A percentile compares a stretch with the other conserved stretches of the same genome.
These are phyloP conservation scores for Ramichloridium luteum DNA, from an alignment of 2,329 filamentous ascomycete genomes.

Conservation along the genomic window DNA sequence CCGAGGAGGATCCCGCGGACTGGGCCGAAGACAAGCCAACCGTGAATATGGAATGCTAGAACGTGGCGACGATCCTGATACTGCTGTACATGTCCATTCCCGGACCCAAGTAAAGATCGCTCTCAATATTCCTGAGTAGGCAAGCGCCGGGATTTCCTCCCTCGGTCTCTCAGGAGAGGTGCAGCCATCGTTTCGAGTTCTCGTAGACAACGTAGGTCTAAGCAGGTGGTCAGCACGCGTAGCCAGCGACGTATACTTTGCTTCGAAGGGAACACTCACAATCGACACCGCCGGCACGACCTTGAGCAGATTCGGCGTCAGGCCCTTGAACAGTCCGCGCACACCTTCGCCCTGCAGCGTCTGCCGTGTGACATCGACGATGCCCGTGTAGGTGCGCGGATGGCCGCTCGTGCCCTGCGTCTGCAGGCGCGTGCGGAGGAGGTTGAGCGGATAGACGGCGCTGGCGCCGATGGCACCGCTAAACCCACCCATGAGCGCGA, in stretches of 20 bases:
- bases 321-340: slow-evolving; percentile 80
- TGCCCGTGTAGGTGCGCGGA: slow-evolving; percentile 71
- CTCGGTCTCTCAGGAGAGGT: slow-evolving; percentile 8
- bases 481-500: slow-evolving; percentile 78
- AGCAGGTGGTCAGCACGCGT: too few species aligned
- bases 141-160: too few species aligned
- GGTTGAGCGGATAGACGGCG: slow-evolving; percentile 90
- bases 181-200: slow-evolving; percentile 65
- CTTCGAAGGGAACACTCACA: slow-evolving; percentile 21
- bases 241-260: too few species aligned
- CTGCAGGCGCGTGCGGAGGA: slow-evolving; percentile 80
- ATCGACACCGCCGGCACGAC: slow-evolving; percentile 93
- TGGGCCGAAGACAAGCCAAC: too few species aligned
- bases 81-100: too few species aligned
- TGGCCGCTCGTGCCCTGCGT: slow-evolving; percentile 39
- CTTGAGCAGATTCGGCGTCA: slow-evolving; percentile 91
- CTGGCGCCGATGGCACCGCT: slow-evolving; percentile 86
- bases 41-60: too few species aligned
- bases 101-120: too few species aligned
- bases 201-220: slow-evolving; percentile 76
- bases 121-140: too few species aligned
- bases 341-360: slow-evolving; percentile 75
- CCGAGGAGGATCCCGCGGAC: too few species aligned
- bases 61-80: too few species aligned
- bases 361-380: slow-evolving; percentile 74